Conservation (phyloP, 441 rosid species). For the Pelargonium myrrhifolium region DNA sequence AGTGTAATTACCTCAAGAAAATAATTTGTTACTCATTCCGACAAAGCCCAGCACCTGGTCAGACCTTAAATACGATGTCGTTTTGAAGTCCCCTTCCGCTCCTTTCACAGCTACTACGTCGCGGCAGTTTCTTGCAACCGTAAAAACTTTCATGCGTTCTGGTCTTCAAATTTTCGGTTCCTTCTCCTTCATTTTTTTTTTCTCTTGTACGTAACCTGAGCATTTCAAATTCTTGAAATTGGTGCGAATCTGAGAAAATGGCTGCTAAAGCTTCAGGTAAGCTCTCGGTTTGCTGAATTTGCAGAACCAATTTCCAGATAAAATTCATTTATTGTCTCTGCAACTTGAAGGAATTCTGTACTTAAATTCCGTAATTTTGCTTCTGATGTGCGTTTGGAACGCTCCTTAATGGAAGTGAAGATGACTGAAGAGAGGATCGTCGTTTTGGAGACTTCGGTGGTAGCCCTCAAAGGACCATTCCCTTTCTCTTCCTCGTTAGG, state of each 20-base stretch:
- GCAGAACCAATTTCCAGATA: neutral
- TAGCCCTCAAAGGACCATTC: conserved; percentile 95
- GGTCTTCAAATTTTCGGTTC: neutral
- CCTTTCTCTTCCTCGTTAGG: conserved; percentile 80
- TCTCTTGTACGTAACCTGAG: neutral
- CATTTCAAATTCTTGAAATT: neutral
- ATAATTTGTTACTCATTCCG: too few relatives aligned
- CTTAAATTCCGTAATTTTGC: neutral
- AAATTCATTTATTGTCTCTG: neutral
- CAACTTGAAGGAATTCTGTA: neutral
- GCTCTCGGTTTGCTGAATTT: neutral
- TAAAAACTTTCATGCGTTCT: neutral
- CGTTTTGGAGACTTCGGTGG: conserved; percentile 96
- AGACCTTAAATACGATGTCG: neutral
- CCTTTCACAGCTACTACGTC: too few relatives aligned
- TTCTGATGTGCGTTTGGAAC: neutral
- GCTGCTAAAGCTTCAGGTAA: neutral
- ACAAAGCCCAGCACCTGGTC: neutral
- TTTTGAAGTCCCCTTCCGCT: neutral
- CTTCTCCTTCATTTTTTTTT: neutral
- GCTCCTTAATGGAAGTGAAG: neutral
- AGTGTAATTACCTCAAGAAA: too few relatives aligned
- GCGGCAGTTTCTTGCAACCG: neutral
- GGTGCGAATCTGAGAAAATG: neutral
- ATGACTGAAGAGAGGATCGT: conserved; percentile 52